Percentiles rank a stretch among this genome's conserved stretches.
phyloP scores from a whole-genome alignment of 2,329 filamentous ascomycete genomes.

The Anthostomella pinea region DNA sequence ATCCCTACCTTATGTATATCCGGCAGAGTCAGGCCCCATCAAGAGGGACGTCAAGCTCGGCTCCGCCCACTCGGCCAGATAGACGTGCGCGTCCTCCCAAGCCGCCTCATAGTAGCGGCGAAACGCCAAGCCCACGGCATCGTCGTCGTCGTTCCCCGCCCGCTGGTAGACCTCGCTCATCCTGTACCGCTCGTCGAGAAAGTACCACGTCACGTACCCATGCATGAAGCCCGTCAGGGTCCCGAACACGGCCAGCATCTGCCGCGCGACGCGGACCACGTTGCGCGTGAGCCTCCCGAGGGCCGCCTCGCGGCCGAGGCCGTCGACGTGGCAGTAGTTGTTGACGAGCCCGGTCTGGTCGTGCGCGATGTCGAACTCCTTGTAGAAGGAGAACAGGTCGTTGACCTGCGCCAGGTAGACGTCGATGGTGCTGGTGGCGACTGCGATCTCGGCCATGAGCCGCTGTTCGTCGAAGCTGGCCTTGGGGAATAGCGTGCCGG shows the following conservation, averaged over 20 bases:
- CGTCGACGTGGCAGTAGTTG: conserved; percentile 13
- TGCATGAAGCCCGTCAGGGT: conserved; percentile 13
- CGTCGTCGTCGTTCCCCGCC: neutral
- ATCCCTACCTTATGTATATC: no score
- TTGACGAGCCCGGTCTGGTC: conserved; percentile 19
- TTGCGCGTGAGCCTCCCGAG: conserved; percentile 17
- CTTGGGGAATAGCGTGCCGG: neutral
- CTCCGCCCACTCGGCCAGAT: conserved; percentile 1
- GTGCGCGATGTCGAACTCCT: conserved; percentile 19
- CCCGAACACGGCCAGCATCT: conserved; percentile 18
- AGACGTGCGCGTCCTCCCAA: neutral
- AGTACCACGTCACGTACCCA: conserved; percentile 21
- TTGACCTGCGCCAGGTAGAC: conserved; percentile 20
- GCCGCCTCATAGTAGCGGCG: conserved; percentile 5
- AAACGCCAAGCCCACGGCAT: conserved; percentile 2
- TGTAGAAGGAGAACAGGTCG: conserved; percentile 23
- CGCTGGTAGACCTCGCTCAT: conserved; percentile 14
- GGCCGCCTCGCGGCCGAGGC: conserved; percentile 11
- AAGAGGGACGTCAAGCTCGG: no score
- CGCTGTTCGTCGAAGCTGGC: conserved; percentile 14
- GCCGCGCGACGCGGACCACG: conserved; percentile 11
- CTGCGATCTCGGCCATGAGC: conserved; percentile 16
- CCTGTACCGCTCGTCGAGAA: conserved; percentile 18
- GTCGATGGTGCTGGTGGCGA: conserved; percentile 18
- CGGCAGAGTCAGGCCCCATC: no score